Base-by-base conservation (phyloP, 768 basidiomycete genomes). In the Panaeolus cyanescens region DNA sequence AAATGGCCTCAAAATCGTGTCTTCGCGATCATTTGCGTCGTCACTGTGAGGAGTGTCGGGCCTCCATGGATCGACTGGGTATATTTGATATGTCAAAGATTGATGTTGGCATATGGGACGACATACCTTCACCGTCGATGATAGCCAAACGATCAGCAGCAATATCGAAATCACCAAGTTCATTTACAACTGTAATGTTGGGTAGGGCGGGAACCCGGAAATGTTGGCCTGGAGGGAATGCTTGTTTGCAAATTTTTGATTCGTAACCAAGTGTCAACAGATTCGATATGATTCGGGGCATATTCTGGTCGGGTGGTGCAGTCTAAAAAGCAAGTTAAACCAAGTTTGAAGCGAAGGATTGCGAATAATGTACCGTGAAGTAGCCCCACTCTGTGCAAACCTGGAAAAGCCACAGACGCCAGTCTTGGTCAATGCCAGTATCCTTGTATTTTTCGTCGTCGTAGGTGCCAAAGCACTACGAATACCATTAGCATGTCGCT, bases 371-470 rank as follows among this genome's bases (percentile, higher is more conserved):
- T 66, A 91, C 93, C 31, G 82, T 87, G 72, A 96, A 95, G 74
- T 93, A 99, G 2, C 95, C 96, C 96, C 96, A 98, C 68, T 96
- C 85, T 0, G 93, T 95, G 78, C 94, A 95, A 56, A 94, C 92
- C 75, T 93, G 95, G 82, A 94, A 96, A 5, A 80, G 65, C 96
- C 96, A 98, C 12, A 89, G 75, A 39, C 93, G 83, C 96, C 96
- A 98, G 4, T 81, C 83, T 67, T 93, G 84, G 59, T 85, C 80
- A 7, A 94, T 72, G 10, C 82, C 83, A 1, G 82, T 86, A 12
- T 81, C 78, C 64, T 81, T 80, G 74, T 84, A 96, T 65, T 86
- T 79, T 4, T 78, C 68, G 64, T 90, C 90, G 60, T 96, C 78
- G 63, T 81, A 88, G 0, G 93, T 92, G 4, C 95, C 94, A 67